Base-by-base conservation (phyloP, 345 rosid species). In the Citrus medica region DNA sequence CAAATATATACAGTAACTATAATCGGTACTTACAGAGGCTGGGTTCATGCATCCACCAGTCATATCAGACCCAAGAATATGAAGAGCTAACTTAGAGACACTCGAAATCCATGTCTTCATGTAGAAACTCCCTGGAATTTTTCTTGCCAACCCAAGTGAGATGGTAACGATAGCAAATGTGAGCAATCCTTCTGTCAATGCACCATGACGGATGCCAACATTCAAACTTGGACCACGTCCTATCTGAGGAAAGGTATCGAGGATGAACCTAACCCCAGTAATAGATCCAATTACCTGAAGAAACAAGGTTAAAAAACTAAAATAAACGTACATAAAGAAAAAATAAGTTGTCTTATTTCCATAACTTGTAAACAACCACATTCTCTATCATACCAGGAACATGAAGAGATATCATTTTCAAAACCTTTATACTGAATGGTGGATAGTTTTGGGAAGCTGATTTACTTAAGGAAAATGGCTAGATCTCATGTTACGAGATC, bases 41-140 rank as follows among this genome's bases (percentile, higher is more conserved):
- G 99, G 98, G 83, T 97, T 97, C 98, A 94, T 94, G 75, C 89
- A 87, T 48, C 98, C 98, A 6, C 99, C 99, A 0, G 99, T 94
- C 1, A 97, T 84, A 85, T 94, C 98, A 78, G 97, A 91, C 68
- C 94, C 98, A 24, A 94, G 98, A 82, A 97, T 85, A 70, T 94
- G 95, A 81, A 97, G 98, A 77, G 98, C 77, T 69, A 94, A 70
- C 91, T 97, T 97, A 46, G 90, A 90, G 77, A 92, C 72, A 73
- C 99, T 97, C 42, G 90, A 69, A 71, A 97, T 97, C 99, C 98
- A 94, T 33, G 95, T 97, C 86, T 97, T 94, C 88, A 75, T 86
- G 69, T 78, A 90, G 88, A 93, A 94, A 86, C 93, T 89, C 32
- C 92, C 95, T 0, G 97, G 93, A 66, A 89, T 90, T 22, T 93